Conservation (phyloP, 2,329 filamentous ascomycete species). For the Phialophora chinensis region DNA sequence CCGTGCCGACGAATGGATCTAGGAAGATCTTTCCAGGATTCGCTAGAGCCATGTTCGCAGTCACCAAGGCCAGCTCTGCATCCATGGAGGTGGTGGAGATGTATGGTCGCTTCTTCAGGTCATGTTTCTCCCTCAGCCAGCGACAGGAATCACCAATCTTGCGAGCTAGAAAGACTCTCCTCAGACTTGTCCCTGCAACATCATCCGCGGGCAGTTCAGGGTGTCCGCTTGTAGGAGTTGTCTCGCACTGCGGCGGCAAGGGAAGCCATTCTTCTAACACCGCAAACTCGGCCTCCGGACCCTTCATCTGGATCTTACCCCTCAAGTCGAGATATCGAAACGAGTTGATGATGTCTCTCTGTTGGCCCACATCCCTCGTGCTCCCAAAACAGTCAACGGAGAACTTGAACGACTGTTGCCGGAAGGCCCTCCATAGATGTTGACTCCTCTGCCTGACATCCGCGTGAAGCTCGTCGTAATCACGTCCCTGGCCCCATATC, state of each 20-base stretch:
- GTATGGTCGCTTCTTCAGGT: slow-evolving; percentile 90
- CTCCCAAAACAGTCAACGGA: slow-evolving; percentile 81
- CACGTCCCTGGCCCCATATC: slow-evolving; percentile 76
- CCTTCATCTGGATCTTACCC: slow-evolving; percentile 77
- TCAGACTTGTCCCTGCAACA: slow-evolving; percentile 55
- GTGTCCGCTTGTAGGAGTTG: not conserved
- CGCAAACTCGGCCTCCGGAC: slow-evolving; percentile 75
- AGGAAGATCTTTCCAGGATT: slow-evolving; percentile 85
- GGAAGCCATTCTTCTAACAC: slow-evolving; percentile 80
- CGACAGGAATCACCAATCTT: slow-evolving; percentile 71
- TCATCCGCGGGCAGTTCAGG: not conserved
- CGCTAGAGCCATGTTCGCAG: slow-evolving; percentile 86
- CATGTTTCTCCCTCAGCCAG: slow-evolving; percentile 73
- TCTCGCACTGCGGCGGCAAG: slow-evolving; percentile 79
- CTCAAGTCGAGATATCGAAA: slow-evolving; percentile 79
- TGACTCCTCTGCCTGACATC: slow-evolving; percentile 65
- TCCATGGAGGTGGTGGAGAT: slow-evolving; percentile 99
- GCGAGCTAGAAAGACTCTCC: slow-evolving; percentile 73
- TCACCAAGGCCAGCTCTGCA: slow-evolving; percentile 86
- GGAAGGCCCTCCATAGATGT: slow-evolving; percentile 71
- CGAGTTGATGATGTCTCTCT: slow-evolving; percentile 77
- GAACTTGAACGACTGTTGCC: slow-evolving; percentile 76
- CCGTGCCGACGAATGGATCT: slow-evolving; percentile 94
- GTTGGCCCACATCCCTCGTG: slow-evolving; percentile 66
- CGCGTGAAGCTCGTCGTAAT: slow-evolving; percentile 70